Evolutionary conservation across 805 yeast species (phyloP), one percentile per base, ranked within the genome.

Genomic region (Pichia eremophila): DNA sequence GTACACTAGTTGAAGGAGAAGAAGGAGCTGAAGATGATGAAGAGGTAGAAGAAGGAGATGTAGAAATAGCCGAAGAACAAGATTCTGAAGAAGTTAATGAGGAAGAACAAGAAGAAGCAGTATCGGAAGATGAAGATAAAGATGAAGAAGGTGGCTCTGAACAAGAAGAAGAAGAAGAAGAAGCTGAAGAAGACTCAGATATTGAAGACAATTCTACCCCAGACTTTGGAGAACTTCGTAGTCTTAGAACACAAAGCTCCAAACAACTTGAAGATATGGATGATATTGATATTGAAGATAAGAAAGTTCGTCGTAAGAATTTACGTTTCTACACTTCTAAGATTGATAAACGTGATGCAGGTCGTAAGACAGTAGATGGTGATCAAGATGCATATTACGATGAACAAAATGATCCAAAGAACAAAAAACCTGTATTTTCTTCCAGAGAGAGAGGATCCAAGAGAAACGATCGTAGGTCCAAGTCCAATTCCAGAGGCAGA

Each of bases 261-360:
- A 54, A 55, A 50, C 54, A 56, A n/a, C 95, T 88, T 59, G 71
- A 79, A 29, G 79, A 74, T 34, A 74, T 85, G 40, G 95, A 85
- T 44, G 93, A 80, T 28, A 81, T 88, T 43, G 98, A 93, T 65
- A 74, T 76, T 41, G 95, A 87, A 59, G 98, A 89, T 49, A 91
- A 90, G 69, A 78, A 75, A 50, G 77, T 81, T 19, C 80, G 95
- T 57, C 85, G 83, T 71, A 79, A 78, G 61, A 76, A 95, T 2
- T 77, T 93, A 58, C 81, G 98, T 51, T 93, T 93, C 79, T 93
- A 93, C 74, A 93, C 99, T 1, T 86, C 98, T 49, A 90, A 91
- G 67, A 90, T 93, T 65, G 96, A 89, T 44, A 47, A 47, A 22
- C 40, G 42, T 17, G 47, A 47, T 9, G n/a, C 17, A 1, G 42